Conservation (phyloP, 345 rosid genomes). For the Zanthoxylum bungeanum region DNA sequence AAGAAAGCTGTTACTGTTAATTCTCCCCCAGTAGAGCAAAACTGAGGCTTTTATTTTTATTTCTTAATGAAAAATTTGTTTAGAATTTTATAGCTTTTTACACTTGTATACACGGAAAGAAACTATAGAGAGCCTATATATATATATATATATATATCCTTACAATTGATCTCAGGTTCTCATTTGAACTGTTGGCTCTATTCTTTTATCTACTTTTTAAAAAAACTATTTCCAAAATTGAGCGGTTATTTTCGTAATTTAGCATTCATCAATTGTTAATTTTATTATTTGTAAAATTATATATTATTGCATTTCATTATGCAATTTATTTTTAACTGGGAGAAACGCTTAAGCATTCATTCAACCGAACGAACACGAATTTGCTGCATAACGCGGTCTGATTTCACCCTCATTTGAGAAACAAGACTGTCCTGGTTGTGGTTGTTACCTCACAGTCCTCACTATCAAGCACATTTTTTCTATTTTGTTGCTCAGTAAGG, state of each 20-base stretch:
- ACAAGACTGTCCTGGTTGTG: constrained; percentile 59
- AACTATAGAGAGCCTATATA: too few relatives aligned
- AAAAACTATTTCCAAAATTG: neutral
- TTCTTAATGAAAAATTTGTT: neutral
- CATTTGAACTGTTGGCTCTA: too few relatives aligned
- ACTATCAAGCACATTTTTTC: constrained; percentile 45
- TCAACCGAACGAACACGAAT: neutral
- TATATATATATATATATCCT: too few relatives aligned
- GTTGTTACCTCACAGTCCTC: constrained; percentile 35
- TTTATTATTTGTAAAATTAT: neutral
- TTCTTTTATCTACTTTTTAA: neutral
- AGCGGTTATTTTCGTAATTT: too few relatives aligned
- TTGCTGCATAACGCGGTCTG: constrained; percentile 33
- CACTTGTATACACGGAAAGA: constrained; percentile 4
- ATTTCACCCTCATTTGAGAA: constrained; percentile 42
- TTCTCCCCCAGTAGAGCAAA: too few relatives aligned
- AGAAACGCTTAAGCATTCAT: neutral
- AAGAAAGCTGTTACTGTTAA: constrained; percentile 55
- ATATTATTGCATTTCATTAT: too few relatives aligned
- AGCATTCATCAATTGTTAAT: too few relatives aligned
- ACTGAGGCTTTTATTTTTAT: too few relatives aligned
- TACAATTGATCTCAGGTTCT: too few relatives aligned
- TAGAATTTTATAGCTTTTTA: neutral
- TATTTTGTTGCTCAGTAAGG: constrained; percentile 52
- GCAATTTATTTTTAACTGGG: neutral